A percentile compares a stretch with the other conserved stretches of the same genome.
phyloP scores from a whole-genome alignment of 768 basidiomycete genomes.

The Kwoniella europaea region DNA sequence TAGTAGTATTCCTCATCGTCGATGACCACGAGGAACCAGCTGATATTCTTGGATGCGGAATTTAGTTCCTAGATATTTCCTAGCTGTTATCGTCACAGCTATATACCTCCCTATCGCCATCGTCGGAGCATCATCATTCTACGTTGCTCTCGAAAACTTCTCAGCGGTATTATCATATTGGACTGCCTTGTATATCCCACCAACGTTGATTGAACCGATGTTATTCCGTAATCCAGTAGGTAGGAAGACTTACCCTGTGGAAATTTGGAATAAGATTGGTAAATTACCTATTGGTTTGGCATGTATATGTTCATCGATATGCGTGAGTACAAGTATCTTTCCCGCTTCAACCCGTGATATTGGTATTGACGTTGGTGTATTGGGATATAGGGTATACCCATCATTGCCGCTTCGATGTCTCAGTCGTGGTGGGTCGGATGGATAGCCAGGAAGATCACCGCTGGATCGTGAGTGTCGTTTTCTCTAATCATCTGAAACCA shows the following conservation, averaged over 20 bases:
- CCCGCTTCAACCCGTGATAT: too few species aligned
- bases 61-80: constrained; percentile 52
- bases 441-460: constrained; percentile 47
- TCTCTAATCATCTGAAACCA: not conserved
- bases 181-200: constrained; percentile 53
- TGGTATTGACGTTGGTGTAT: not conserved
- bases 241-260: constrained; percentile 41
- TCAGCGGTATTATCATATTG: constrained; percentile 48
- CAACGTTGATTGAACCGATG: constrained; percentile 46
- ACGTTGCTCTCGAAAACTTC: constrained; percentile 49
- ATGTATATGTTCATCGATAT: constrained; percentile 38
- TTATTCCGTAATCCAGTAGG: constrained; percentile 48
- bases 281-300: constrained; percentile 48
- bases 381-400: constrained; percentile 37
- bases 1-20: constrained; percentile 11
- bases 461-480: constrained; percentile 41
- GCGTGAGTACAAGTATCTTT: constrained; percentile 27
- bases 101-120: constrained; percentile 55
- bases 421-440: constrained; percentile 55
- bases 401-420: constrained; percentile 50
- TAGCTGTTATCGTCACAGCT: constrained; percentile 50
- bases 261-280: constrained; percentile 41
- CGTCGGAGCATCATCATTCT: constrained; percentile 51
- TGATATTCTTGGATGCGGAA: not conserved
- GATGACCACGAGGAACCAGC: not conserved